Base-by-base conservation (phyloP, 805 yeast species). In the Zygotorulaspora florentina region DNA sequence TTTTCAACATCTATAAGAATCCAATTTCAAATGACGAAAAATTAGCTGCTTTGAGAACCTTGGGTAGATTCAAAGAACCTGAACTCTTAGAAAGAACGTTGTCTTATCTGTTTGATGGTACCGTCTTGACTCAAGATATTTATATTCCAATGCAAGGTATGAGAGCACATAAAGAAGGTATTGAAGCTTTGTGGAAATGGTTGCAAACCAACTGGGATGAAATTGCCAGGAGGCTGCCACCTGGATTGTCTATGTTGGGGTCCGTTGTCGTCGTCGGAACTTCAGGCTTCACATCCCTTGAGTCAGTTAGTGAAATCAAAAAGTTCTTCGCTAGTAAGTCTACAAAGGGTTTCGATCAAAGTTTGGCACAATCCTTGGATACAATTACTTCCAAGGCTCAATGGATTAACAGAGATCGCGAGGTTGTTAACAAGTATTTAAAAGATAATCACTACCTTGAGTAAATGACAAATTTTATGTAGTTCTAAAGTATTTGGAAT, bases 241-340 rank as follows among this genome's bases (percentile, higher is more conserved):
- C 95, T 12, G 84, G 87, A 10, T 75, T 84, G 52, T 75, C 88
- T 18, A 80, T 89, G 87, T 73, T 91, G 57, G 85, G 91, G 16
- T 72, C 83, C 15, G 81, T 93, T 47, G 85, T 91, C 33, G 71
- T 74, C 27, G 52, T 85, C 29, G 69, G 82, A 39, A 75, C 86
- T 33, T 67, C 80, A 18, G 80, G 84, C 1, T 83, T 80, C 67
- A 75, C 88, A 25, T 76, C 77, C 43, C 64, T 66, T 30, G 77
- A 72, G 28, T 79, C 80, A 51, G 73, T 73, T 54, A 70, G 72
- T 17, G 75, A 73, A 46, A 75, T 82, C 47, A 68, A 71, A 50
- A 59, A 62, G 28, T 76, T 81, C 72, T 80, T 80, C 56, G 64
- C 59, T n/a, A 60, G 48, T 17, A 81, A 74, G 64, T 71, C 78